Evolutionary conservation across 805 yeast species (phyloP), one percentile per base, ranked within the genome.

Genomic region (Yarrowia sp.): DNA sequence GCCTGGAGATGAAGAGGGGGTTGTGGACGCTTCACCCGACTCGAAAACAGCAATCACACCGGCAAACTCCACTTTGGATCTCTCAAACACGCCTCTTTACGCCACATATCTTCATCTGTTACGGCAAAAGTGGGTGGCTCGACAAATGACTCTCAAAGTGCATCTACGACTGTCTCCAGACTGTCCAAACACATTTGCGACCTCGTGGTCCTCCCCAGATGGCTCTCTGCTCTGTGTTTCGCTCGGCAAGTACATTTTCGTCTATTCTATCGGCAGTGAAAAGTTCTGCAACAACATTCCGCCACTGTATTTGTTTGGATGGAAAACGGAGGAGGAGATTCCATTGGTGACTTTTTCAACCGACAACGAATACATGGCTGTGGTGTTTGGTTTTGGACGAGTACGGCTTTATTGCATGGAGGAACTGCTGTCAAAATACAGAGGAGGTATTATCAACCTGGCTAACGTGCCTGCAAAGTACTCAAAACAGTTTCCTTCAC

Each of bases 401-500:
- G 66, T 68, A 7, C 57, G 58, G 33, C 44, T 68, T 4, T 63
- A 47, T 22, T 39, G 39, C 36, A 53, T 65, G 32, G 36, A 31
- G 15, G 66, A 50, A 5, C 18, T 33, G 38, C 18, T 42, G 35
- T 17, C 50, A 1, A 65, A 66, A 15, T 61, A 33, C 28, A 32
- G 68, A 9, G 50, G 65, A 10, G 45, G 61, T 18, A 58, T 58
- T 15, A 58, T 58, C 43, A 58, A 58, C 22, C 51, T 58, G 53
- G 64, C 35, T 18, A 58, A 58, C 51, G 51, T 58, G 32, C 64
- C 64, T 18, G 64, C 64, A 35, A 41, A 67, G 13, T 70, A 67
- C 60, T 53, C 67, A 8, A 50, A 66, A 11, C 72, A 67, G 62
- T 70, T 68, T 31, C 72, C 72, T 3, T 70, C 72, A 6, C 61